Conservation (phyloP, 23 red algal species). For the Cyanidiococcus yangmingshanensis region DNA sequence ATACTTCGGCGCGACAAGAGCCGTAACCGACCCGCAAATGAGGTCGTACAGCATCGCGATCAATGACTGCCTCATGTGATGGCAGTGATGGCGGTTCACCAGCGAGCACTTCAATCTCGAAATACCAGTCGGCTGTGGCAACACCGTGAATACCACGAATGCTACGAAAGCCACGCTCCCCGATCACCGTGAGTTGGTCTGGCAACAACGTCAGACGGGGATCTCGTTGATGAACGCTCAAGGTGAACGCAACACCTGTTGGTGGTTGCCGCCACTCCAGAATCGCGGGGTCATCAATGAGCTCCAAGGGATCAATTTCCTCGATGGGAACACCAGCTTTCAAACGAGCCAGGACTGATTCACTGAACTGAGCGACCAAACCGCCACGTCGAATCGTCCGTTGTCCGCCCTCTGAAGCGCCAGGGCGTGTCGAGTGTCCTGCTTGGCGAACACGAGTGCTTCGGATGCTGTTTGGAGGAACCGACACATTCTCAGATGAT, state of each 20-base stretch:
- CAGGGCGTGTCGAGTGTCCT: neutral
- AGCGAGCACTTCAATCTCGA: conserved; percentile 5
- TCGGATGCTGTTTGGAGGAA: neutral
- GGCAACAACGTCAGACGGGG: neutral
- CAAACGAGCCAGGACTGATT: conserved; percentile 8
- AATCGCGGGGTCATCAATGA: conserved; percentile 11
- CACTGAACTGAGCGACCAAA: conserved; percentile 8
- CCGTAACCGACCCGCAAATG: conserved; percentile 5
- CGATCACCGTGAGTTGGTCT: neutral
- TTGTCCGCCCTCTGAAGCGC: neutral
- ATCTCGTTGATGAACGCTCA: conserved; percentile 9
- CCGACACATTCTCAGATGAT: neutral
- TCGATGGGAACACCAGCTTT: conserved; percentile 12
- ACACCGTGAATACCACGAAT: conserved; percentile 7
- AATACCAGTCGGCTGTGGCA: conserved; percentile 2
- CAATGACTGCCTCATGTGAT: neutral
- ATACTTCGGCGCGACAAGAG: conserved; percentile 9
- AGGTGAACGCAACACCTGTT: neutral
- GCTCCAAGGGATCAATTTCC: conserved; percentile 17
- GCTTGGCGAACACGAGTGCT: neutral
- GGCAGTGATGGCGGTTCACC: neutral
- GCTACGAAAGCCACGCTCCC: conserved; percentile 14
- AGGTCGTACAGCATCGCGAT: neutral
- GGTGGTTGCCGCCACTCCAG: conserved; percentile 11
- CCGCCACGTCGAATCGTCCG: conserved; percentile 3